Evolutionary conservation across 192 early-diverging fungal genomes (phyloP).

Genomic region (Thamnidium elegans): DNA sequence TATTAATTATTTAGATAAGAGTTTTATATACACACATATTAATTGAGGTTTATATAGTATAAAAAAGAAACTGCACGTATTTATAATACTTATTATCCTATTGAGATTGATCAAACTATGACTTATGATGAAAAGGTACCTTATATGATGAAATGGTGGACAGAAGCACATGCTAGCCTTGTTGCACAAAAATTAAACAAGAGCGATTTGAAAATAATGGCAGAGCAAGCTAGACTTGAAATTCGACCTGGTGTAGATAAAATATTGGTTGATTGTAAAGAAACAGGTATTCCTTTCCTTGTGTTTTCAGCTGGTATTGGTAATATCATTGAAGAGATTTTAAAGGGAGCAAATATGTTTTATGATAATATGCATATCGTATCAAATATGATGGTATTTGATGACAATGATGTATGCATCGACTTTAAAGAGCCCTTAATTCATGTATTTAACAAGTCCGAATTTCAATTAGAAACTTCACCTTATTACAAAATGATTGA

Average conservation of each 20-base stretch:
- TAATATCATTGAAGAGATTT: conserved; percentile 61
- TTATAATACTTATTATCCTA: conserved; percentile 68
- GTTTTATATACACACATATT: too few species aligned
- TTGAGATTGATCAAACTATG: conserved; percentile 56
- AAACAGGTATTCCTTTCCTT: conserved; percentile 52
- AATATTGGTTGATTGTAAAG: conserved; percentile 38
- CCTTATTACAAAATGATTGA: conserved; percentile 43
- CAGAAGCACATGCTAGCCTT: conserved; percentile 54
- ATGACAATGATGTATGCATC: conserved; percentile 49
- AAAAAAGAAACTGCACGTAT: conserved; percentile 42
- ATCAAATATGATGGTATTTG: conserved; percentile 69
- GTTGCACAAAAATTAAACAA: conserved; percentile 46
- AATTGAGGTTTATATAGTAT: conserved; percentile 36
- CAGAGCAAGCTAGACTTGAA: conserved; percentile 43
- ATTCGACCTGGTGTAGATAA: conserved; percentile 45
- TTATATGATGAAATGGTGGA: conserved; percentile 76
- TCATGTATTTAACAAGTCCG: conserved; percentile 72
- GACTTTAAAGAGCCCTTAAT: conserved; percentile 66
- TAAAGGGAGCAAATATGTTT: conserved; percentile 41
- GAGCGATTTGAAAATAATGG: conserved; percentile 50
- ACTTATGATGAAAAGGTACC: conserved; percentile 54
- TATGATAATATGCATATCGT: conserved; percentile 63
- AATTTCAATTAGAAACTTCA: conserved; percentile 48
- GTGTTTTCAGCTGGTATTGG: conserved; percentile 72
- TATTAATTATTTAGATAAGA: too few species aligned